Evolutionary conservation across 306 rosid genomes (phyloP).

Genomic region (Cyamopsis tetragonoloba): DNA sequence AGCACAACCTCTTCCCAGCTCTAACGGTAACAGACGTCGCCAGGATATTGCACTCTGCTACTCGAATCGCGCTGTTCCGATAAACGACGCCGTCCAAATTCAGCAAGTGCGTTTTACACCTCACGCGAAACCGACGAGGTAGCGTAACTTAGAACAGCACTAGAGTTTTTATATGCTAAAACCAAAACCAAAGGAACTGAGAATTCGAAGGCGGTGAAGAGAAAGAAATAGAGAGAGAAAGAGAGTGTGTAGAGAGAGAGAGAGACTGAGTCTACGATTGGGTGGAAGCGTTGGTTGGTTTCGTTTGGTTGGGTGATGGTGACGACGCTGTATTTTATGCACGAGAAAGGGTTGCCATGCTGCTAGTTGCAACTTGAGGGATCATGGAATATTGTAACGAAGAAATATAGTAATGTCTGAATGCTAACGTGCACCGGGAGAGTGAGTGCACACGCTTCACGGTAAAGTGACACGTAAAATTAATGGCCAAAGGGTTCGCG

Average conservation of each 20-base stretch:
- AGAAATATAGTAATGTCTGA: neutral
- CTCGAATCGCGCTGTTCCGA: neutral
- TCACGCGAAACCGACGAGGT: neutral
- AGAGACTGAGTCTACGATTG: neutral
- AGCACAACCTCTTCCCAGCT: neutral
- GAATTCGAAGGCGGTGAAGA: slow-evolving; percentile 29
- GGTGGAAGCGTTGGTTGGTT: slow-evolving; percentile 16
- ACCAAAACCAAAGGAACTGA: neutral
- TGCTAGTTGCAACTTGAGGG: slow-evolving; percentile 21
- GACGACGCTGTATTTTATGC: slow-evolving; percentile 32
- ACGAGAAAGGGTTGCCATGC: neutral
- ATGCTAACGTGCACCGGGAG: neutral
- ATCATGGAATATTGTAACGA: slow-evolving; percentile 16
- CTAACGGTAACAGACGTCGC: slow-evolving; percentile 13
- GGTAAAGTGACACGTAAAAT: slow-evolving; percentile 30
- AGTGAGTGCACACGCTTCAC: neutral
- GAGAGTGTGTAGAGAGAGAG: neutral
- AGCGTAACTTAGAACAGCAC: neutral
- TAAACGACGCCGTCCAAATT: neutral
- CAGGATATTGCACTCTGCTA: neutral
- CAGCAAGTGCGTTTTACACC: neutral
- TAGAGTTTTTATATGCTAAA: neutral
- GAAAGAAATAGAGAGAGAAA: neutral
- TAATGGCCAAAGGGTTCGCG: neutral
- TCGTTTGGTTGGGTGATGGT: slow-evolving; percentile 9